These are phyloP conservation scores for Diaporthe ilicicola DNA, from an alignment of 2,329 filamentous ascomycete species.

Conservation along the genomic window DNA sequence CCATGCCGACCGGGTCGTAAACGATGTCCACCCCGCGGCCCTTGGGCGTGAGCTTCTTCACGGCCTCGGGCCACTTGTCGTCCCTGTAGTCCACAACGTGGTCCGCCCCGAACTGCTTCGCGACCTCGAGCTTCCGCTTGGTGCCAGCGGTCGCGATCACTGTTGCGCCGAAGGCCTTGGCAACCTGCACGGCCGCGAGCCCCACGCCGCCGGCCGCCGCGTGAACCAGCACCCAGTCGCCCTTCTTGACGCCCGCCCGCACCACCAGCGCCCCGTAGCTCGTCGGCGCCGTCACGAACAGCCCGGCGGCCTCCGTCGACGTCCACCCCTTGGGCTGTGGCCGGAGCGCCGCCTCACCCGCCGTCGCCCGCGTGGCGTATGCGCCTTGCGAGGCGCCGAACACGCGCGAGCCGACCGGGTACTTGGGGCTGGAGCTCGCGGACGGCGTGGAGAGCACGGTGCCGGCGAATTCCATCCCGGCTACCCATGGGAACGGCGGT, in stretches of 20 bases:
- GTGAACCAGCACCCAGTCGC: slow-evolving; percentile 89
- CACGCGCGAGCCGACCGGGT: slow-evolving; percentile 80
- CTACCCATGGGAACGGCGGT: slow-evolving; percentile 86
- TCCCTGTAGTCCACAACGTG: slow-evolving; percentile 81
- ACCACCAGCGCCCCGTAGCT: slow-evolving; percentile 85
- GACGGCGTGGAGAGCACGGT: slow-evolving; percentile 74
- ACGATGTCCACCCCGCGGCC: slow-evolving; percentile 86
- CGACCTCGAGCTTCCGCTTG: slow-evolving; percentile 80
- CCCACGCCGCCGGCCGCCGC: slow-evolving; percentile 93
- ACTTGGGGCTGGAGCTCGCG: slow-evolving; percentile 59
- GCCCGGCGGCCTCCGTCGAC: slow-evolving; percentile 83
- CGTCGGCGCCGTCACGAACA: slow-evolving; percentile 93
- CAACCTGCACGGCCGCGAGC: slow-evolving; percentile 88
- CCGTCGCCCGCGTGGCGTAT: slow-evolving; percentile 80
- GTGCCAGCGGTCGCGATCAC: slow-evolving; percentile 94
- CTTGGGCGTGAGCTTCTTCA: slow-evolving; percentile 80
- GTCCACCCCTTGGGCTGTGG: slow-evolving; percentile 84
- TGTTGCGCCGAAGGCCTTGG: slow-evolving; percentile 88
- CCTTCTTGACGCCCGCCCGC: slow-evolving; percentile 77
- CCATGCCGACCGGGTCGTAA: slow-evolving; percentile 91
- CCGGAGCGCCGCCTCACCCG: slow-evolving; percentile 71
- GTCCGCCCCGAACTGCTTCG: slow-evolving; percentile 83
- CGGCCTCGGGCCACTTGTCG: slow-evolving; percentile 68
- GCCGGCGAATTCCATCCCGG: slow-evolving; percentile 88
- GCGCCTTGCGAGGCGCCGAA: slow-evolving; percentile 89